These are phyloP conservation scores for Capronia coronata DNA, from an alignment of 2,329 filamentous ascomycete species.

Conservation along the genomic window DNA sequence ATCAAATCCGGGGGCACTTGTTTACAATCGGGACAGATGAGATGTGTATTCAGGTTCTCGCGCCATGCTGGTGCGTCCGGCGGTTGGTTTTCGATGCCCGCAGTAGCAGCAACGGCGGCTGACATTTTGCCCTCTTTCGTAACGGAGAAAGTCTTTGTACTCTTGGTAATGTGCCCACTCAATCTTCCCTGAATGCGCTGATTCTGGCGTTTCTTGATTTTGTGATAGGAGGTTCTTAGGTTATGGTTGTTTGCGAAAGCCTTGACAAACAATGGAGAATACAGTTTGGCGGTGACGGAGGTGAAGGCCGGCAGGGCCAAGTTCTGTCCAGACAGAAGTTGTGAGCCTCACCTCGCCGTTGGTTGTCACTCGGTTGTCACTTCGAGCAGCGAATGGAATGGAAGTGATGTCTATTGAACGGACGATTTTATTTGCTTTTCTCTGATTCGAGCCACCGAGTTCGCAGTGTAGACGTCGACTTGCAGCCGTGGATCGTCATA, in stretches of 20 bases:
- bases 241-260: conserved; percentile 47
- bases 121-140: conserved; percentile 34
- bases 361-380: conserved; percentile 2
- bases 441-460: conserved; percentile 11
- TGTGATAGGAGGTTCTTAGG: conserved; percentile 39
- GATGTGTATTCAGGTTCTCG: conserved; percentile 77
- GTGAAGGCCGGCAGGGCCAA: conserved; percentile 9
- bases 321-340: conserved; percentile 11
- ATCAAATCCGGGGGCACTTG: conserved; percentile 86
- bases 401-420: not conserved
- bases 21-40: conserved; percentile 86
- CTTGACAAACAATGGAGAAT: conserved; percentile 64
- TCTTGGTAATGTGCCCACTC: conserved; percentile 28
- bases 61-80: conserved; percentile 49
- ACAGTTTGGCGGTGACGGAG: conserved; percentile 53
- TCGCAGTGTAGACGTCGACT: conserved; percentile 23
- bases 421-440: conserved; percentile 2
- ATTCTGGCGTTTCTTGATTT: conserved; percentile 40
- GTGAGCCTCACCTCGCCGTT: conserved; percentile 3
- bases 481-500: conserved; percentile 21
- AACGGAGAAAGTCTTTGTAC: conserved; percentile 11
- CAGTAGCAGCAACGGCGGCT: conserved; percentile 30
- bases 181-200: conserved; percentile 30
- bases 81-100: conserved; percentile 40
- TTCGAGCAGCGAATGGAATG: not conserved